Evolutionary conservation across 495 filamentous ascomycete species (phyloP), one percentile per base, ranked within the genome.

Genomic region (Endocarpon pusillum): DNA sequence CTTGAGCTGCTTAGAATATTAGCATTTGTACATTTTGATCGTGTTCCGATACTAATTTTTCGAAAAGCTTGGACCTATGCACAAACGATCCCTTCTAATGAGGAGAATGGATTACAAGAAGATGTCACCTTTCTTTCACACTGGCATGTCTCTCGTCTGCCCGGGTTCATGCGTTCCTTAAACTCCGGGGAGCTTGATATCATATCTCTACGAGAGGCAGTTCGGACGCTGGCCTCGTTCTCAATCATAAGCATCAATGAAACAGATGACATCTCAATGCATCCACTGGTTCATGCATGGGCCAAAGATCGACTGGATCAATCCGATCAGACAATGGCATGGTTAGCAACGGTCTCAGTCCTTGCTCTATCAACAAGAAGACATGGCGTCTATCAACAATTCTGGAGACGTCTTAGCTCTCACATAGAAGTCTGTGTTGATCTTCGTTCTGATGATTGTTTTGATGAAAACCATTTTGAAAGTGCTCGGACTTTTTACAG

Each of bases 251-350:
- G 34, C 12, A 35, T 51, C 15, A 28, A 53, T 11, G 40, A 48
- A 12, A 20, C 22, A 7, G 36, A 31, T 8, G 44, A 55, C 21
- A 59, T 58, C 30, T 56, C 45, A 7, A 59, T 63, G 47, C 58
- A 61, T 43, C 53, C 53, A 15, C 27, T 56, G 4, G 48, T 60
- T 2, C 56, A 63, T 25, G 38, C 27, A n/a, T 63, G 56, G 56
- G 54, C 44, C 1, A 40, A 57, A 21, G 43, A 59, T 22, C 35
- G 57, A 29, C 47, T 54, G 5, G 31, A 43, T n/a, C n/a, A n/a
- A n/a, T n/a, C n/a, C n/a, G n/a, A n/a, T n/a, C n/a, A n/a, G n/a
- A n/a, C n/a, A n/a, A n/a, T n/a, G n/a, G n/a, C n/a, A n/a, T n/a
- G n/a, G n/a, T n/a, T n/a, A n/a, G n/a, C n/a, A n/a, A n/a, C n/a